These are phyloP conservation scores for Rhodotorula sp. DNA, from an alignment of 1,284 basidiomycete species.

Conservation along the genomic window DNA sequence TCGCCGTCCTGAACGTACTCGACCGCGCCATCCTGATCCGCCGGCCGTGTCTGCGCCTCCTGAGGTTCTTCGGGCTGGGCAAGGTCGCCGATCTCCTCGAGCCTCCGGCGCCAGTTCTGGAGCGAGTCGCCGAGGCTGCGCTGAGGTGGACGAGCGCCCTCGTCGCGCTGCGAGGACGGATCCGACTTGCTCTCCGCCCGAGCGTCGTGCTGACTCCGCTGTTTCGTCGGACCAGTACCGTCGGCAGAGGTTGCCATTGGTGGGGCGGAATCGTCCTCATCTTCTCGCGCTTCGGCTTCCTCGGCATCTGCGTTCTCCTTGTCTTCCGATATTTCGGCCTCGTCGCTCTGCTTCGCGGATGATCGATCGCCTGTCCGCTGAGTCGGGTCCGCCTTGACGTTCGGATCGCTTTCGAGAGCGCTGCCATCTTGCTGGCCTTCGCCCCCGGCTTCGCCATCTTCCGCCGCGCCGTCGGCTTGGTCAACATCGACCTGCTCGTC, in stretches of 20 bases:
- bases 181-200: slow-evolving; percentile 24
- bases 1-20: slow-evolving; percentile 78
- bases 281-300: slow-evolving; percentile 24
- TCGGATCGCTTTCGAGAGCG: slow-evolving; percentile 53
- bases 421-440: slow-evolving; percentile 43
- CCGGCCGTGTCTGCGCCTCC: slow-evolving; percentile 55
- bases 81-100: slow-evolving; percentile 75
- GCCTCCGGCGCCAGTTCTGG: slow-evolving; percentile 76
- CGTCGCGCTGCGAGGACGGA: slow-evolving; percentile 11
- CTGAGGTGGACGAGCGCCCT: slow-evolving; percentile 25
- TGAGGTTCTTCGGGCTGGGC: slow-evolving; percentile 52
- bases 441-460: slow-evolving; percentile 44
- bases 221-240: slow-evolving; percentile 34
- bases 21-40: slow-evolving; percentile 54
- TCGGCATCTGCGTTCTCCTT: slow-evolving; percentile 13
- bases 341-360: slow-evolving; percentile 1
- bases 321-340: slow-evolving; percentile 18
- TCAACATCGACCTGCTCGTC: slow-evolving; percentile 30
- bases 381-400: slow-evolving; percentile 42
- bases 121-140: slow-evolving; percentile 84
- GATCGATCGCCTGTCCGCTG: slow-evolving; percentile 11
- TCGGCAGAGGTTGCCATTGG: slow-evolving; percentile 26
- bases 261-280: slow-evolving; percentile 23
- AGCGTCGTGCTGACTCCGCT: slow-evolving; percentile 30
- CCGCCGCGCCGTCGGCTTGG: slow-evolving; percentile 44